Conservation (phyloP, 192 early-diverging fungal species). For the Podila minutissima region DNA sequence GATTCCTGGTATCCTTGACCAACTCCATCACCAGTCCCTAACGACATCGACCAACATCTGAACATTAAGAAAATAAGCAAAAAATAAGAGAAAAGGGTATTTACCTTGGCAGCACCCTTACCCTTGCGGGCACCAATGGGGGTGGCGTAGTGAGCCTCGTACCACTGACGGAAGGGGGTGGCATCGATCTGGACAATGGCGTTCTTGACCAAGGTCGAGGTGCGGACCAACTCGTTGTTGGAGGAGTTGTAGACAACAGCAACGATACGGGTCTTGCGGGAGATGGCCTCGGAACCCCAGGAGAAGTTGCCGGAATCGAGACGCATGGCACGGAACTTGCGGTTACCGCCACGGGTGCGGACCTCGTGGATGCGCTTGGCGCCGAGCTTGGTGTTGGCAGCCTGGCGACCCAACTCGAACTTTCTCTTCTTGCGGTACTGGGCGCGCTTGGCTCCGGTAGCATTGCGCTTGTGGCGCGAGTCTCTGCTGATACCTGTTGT, state of each 20-base stretch:
- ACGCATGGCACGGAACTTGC: slow-evolving; percentile 98
- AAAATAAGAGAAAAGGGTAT: not conserved
- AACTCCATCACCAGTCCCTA: not conserved
- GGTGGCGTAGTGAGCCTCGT: slow-evolving; percentile 96
- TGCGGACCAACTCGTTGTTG: slow-evolving; percentile 99
- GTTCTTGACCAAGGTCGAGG: slow-evolving; percentile 99
- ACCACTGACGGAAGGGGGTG: slow-evolving; percentile 99
- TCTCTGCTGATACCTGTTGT: slow-evolving; percentile 98
- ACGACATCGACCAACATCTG: too few species aligned
- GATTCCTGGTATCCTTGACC: too few species aligned
- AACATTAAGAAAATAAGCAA: not conserved
- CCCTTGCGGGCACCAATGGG: slow-evolving; percentile 87
- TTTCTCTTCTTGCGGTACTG: slow-evolving; percentile 99
- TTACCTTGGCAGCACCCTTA: slow-evolving; percentile 61
- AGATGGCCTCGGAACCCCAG: slow-evolving; percentile 95
- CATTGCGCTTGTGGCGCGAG: slow-evolving; percentile 98
- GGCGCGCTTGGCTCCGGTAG: slow-evolving; percentile 98
- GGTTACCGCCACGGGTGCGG: slow-evolving; percentile 98
- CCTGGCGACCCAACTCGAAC: slow-evolving; percentile 99
- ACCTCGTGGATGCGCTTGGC: slow-evolving; percentile 96
- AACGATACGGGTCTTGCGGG: slow-evolving; percentile 97
- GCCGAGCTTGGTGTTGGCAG: slow-evolving; percentile 98
- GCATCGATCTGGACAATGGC: slow-evolving; percentile 98
- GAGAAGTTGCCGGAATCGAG: slow-evolving; percentile 97
- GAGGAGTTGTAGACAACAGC: slow-evolving; percentile 98